These are phyloP conservation scores for Calonectria pteridis DNA, from an alignment of 2,329 filamentous ascomycete genomes.

Conservation along the genomic window DNA sequence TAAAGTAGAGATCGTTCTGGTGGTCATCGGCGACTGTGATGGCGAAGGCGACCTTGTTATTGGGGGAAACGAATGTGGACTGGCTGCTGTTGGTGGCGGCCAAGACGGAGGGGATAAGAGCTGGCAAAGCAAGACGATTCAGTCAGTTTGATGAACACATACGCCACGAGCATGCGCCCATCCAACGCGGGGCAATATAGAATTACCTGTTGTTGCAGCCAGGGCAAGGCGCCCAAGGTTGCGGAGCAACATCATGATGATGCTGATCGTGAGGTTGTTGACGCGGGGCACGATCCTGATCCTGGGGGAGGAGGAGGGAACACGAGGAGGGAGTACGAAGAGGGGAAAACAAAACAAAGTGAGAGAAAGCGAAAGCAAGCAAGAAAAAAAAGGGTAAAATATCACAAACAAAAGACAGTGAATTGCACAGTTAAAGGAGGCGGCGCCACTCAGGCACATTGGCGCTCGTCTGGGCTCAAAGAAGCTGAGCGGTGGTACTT, in stretches of 20 bases:
- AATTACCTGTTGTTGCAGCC: slow-evolving; percentile 45
- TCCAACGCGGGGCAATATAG: background rate
- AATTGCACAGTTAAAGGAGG: slow-evolving; percentile 37
- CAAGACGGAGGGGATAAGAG: slow-evolving; percentile 38
- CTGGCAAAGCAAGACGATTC: slow-evolving; percentile 23
- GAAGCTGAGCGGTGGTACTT: slow-evolving; percentile 17
- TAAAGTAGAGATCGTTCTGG: slow-evolving; percentile 65
- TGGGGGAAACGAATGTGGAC: slow-evolving; percentile 59
- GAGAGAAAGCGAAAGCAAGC: background rate
- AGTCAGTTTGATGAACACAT: slow-evolving; percentile 6
- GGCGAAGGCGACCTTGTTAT: slow-evolving; percentile 61
- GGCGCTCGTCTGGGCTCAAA: background rate
- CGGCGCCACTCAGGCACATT: slow-evolving; percentile 33
- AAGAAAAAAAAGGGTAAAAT: slow-evolving; percentile 10
- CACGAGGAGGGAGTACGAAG: background rate
- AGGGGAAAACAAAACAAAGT: background rate
- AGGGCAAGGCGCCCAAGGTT: slow-evolving; percentile 46
- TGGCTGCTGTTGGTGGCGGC: slow-evolving; percentile 48
- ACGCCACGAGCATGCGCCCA: background rate
- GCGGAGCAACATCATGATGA: slow-evolving; percentile 45
- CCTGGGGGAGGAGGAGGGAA: slow-evolving; percentile 24
- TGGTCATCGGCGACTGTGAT: slow-evolving; percentile 62
- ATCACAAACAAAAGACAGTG: background rate
- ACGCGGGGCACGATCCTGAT: slow-evolving; percentile 26
- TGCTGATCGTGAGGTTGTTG: background rate